These are phyloP conservation scores for Candida sojae DNA, from an alignment of 1,139 yeast species.

Conservation along the genomic window DNA sequence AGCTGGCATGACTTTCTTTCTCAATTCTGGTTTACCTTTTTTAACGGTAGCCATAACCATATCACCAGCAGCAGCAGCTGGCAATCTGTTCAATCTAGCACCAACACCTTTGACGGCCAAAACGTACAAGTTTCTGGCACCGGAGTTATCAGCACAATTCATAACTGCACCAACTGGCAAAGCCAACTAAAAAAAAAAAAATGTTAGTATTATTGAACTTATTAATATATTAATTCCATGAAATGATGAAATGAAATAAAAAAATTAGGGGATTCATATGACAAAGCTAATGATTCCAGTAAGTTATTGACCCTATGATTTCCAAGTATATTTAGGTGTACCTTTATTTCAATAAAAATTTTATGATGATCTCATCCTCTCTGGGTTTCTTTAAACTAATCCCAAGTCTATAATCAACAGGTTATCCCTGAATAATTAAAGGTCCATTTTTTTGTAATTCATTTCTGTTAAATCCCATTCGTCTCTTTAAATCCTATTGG, in stretches of 20 bases:
- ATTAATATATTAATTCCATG: background rate
- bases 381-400: no score
- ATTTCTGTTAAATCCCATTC: no score
- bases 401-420: no score
- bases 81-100: constrained; percentile 99
- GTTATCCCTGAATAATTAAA: no score
- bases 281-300: no score
- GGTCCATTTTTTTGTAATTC: no score
- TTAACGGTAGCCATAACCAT: constrained; percentile 99
- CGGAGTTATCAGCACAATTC: constrained; percentile 99
- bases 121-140: constrained; percentile 99
- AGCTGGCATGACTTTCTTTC: constrained; percentile 99
- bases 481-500: no score
- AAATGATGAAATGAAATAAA: no score
- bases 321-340: no score
- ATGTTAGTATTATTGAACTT: constrained; percentile 19
- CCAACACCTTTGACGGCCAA: constrained; percentile 99
- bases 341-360: no score
- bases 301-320: no score
- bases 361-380: no score
- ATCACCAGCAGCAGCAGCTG: constrained; percentile 99
- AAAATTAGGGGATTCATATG: background rate
- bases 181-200: constrained; percentile 58
- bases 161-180: constrained; percentile 99
- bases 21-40: constrained; percentile 99